Base-by-base conservation (phyloP, 1,284 basidiomycete species). In the Omphalotus olearius region DNA sequence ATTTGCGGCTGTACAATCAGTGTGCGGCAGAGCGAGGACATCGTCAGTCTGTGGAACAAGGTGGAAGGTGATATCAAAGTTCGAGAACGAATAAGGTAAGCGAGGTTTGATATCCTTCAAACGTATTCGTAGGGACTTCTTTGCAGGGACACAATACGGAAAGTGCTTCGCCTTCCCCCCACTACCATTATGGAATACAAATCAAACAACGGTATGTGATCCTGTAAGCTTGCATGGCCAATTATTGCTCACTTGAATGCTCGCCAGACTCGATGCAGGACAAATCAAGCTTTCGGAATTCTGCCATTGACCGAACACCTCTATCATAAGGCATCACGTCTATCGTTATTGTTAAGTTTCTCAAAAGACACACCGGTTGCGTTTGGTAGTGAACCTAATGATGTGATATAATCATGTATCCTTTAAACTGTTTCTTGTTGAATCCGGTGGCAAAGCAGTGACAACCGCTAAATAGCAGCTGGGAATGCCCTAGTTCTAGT, bases 1-100 rank as follows among this genome's bases (percentile, higher is more conserved):
- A 88, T 92, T 30, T 91, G 88, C 63, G 90, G 89, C 35, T 89
- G 86, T 64, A 91, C 89, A 33, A 84, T 92, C 59, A 90, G 88
- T 60, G 87, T 92, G 53, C 69, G 90, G 57, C 85, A 87, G 69
- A 87, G 79, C 57, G 89, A 92, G 69, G 89, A 92, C 60, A 91
- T 92, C 57, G 72, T 92, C 39, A 85, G 83, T 54, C 60, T 92
- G 28, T 92, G 89, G 89, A 90, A 91, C 66, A 76, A 79, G 57
- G 72, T 79, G 47, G 88, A 88, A 53, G 75, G 70, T 13, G 86
- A 89, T 62, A 64, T 72, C 26, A 84, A 78, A 61, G 74, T 83
- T 42, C 77, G 85, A 56, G 86, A 88, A 60, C 81, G 79, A 62
- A 88, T 91, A 56, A 75, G 79, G 88, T 89, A 59, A 38, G 83